These are phyloP conservation scores for Holtermanniella nyarrowii DNA, from an alignment of 768 basidiomycete species.

Conservation along the genomic window DNA sequence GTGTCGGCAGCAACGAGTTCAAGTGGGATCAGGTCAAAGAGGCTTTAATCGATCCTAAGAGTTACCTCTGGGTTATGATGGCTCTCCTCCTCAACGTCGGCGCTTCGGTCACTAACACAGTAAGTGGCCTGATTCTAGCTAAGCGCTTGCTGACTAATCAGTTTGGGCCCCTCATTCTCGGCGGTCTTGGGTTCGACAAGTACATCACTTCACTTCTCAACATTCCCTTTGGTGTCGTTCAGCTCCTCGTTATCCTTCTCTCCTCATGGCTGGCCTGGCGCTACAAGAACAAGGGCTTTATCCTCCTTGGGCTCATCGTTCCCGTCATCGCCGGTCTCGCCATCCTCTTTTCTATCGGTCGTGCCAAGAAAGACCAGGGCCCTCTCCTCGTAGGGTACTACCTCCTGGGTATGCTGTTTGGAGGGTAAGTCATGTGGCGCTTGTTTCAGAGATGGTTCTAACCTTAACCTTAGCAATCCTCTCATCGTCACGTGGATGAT, in stretches of 20 bases:
- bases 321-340: conserved; percentile 28
- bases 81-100: conserved; percentile 27
- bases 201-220: conserved; percentile 21
- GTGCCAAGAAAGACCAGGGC: conserved; percentile 8
- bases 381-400: conserved; percentile 38
- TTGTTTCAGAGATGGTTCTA: not conserved
- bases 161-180: conserved; percentile 24
- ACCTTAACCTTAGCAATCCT: conserved; percentile 2
- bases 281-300: conserved; percentile 23
- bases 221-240: conserved; percentile 33
- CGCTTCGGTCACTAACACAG: conserved; percentile 23
- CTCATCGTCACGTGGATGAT: conserved; percentile 39
- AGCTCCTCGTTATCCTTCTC: conserved; percentile 25
- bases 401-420: conserved; percentile 36
- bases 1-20: conserved; percentile 33
- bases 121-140: not conserved
- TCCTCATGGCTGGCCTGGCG: conserved; percentile 22
- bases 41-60: conserved; percentile 28
- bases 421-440: conserved; percentile 26
- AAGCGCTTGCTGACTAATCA: conserved; percentile 4
- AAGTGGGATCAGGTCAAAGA: conserved; percentile 30
- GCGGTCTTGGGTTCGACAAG: conserved; percentile 17
- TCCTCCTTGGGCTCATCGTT: conserved; percentile 18
- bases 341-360: conserved; percentile 24
- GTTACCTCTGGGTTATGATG: conserved; percentile 20